Evolutionary conservation across 2,329 filamentous ascomycete genomes (phyloP), one percentile per base, ranked within the genome.

Genomic region (Ustulina deusta): DNA sequence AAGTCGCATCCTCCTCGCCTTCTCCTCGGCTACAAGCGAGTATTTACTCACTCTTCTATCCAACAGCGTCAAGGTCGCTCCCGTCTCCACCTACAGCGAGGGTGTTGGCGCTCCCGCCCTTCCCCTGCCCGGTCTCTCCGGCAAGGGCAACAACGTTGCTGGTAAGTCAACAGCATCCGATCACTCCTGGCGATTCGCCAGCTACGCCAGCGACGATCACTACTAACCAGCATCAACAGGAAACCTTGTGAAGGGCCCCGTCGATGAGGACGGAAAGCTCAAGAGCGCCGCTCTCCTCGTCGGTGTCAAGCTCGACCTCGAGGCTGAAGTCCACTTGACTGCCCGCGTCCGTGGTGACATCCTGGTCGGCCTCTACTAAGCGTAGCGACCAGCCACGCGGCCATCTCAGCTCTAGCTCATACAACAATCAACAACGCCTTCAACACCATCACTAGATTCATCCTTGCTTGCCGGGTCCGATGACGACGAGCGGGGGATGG

Each of bases 221-320:
- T 9, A 63, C 66, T 70, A 68, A 70, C 60, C 62, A 46, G 60
- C 2, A 42, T 34, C n/a, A 13, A 10, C 29, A 25, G 85, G 85
- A 56, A 82, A 84, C 71, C 83, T 89, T 38, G 83, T 89, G 73
- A 87, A 86, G 77, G 87, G 87, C 5, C 82, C 87, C 29, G 83
- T 85, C 32, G 86, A 88, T 69, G 84, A 85, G 32, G 80, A 87
- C 57, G 87, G 87, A 66, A 84, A 86, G 72, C 81, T 86, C 67
- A 89, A 88, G n/a, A 81, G 84, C 61, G 85, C 87, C 5, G 86
- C 85, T 1, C 81, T n/a, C n/a, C n/a, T n/a, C n/a, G n/a, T n/a
- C n/a, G n/a, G n/a, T n/a, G n/a, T n/a, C n/a, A n/a, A n/a, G n/a
- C n/a, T n/a, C n/a, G n/a, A n/a, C n/a, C n/a, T n/a, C n/a, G n/a